Evolutionary conservation across 2,329 filamentous ascomycete genomes (phyloP).

Genomic region (Zasmidium cellare): DNA sequence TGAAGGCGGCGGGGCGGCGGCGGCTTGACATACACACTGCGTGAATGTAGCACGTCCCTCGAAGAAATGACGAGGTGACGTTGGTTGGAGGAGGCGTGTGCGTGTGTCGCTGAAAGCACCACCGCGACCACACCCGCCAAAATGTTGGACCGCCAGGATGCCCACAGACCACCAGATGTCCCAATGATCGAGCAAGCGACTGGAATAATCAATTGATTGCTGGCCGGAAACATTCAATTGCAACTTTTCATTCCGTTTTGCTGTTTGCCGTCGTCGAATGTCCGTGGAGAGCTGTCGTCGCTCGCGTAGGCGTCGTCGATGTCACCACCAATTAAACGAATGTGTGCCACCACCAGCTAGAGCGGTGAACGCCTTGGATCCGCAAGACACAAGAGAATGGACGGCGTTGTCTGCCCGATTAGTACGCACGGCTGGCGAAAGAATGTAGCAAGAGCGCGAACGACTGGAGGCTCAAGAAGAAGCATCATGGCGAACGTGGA

Average conservation of each 20-base stretch:
- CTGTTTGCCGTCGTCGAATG: slow-evolving; percentile 1
- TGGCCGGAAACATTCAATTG: not conserved
- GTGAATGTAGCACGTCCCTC: not conserved
- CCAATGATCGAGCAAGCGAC: not conserved
- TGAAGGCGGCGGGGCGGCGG: not conserved
- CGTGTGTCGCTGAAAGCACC: not conserved
- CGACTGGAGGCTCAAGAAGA: not conserved
- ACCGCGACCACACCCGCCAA: not conserved
- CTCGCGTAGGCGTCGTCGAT: slow-evolving; percentile 2
- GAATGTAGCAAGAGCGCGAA: slow-evolving; percentile 5
- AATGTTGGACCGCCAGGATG: not conserved
- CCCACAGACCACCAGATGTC: not conserved
- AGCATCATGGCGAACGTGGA: slow-evolving; percentile 1
- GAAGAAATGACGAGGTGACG: not conserved
- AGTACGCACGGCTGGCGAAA: slow-evolving; percentile 4
- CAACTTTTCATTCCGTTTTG: not conserved
- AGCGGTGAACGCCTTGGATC: slow-evolving; percentile 14
- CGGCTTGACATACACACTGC: not conserved
- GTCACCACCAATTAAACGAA: slow-evolving; percentile 17
- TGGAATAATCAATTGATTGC: not conserved
- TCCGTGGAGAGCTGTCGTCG: not conserved
- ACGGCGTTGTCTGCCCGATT: not conserved
- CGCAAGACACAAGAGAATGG: not conserved
- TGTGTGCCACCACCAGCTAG: slow-evolving; percentile 12
- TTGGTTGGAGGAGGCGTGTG: not conserved